These are phyloP conservation scores for Zygoascus sp. DNA, from an alignment of 1,139 yeast species.

Conservation along the genomic window DNA sequence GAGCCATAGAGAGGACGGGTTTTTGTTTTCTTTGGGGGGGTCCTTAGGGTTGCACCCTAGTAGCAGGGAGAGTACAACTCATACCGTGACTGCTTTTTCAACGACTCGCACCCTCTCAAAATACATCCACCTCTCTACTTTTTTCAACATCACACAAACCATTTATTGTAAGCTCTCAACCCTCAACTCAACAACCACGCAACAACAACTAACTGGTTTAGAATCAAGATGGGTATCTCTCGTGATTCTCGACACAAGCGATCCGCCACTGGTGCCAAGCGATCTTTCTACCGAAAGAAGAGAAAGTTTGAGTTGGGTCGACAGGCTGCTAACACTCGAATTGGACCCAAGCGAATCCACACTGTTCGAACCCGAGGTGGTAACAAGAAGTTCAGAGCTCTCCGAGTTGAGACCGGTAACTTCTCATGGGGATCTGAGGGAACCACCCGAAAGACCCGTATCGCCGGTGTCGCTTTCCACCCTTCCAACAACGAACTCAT, in stretches of 20 bases:
- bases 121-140: conserved; percentile 10
- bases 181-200: neutral
- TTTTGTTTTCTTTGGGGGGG: too few relatives aligned
- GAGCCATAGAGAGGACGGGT: too few relatives aligned
- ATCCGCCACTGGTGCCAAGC: conserved; percentile 99
- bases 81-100: conserved; percentile 6
- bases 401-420: conserved; percentile 99
- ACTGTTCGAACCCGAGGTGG: conserved; percentile 99
- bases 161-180: conserved; percentile 1
- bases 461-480: conserved; percentile 96
- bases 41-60: conserved; percentile 1
- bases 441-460: conserved; percentile 97
- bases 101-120: conserved; percentile 9
- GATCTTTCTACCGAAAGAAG: conserved; percentile 99
- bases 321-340: conserved; percentile 99
- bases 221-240: conserved; percentile 90
- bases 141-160: conserved; percentile 12
- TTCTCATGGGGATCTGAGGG: conserved; percentile 99
- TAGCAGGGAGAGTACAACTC: neutral
- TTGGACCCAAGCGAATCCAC: conserved; percentile 98
- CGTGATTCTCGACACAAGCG: conserved; percentile 99
- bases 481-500: conserved; percentile 99
- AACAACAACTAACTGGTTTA: neutral
- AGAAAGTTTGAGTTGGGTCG: conserved; percentile 99
- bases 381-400: conserved; percentile 99